Base-by-base conservation (phyloP, 768 basidiomycete genomes). In the Suillus spraguei region DNA sequence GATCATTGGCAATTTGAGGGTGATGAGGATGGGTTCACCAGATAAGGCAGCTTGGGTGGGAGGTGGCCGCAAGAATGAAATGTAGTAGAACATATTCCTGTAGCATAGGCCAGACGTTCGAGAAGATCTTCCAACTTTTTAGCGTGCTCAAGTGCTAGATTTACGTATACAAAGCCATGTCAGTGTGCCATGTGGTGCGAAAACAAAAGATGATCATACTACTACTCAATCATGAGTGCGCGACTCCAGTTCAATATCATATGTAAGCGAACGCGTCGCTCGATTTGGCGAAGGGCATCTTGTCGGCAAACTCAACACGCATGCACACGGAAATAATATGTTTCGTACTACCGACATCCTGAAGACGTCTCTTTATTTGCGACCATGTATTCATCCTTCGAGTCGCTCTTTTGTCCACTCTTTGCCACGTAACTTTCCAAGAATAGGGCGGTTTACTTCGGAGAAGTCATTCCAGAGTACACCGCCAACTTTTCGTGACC, bases 51-150 rank as follows among this genome's bases (percentile, higher is more conserved):
- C 79, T 58, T 83, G 82, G 4, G 77, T 67, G 4, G 94, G 92
- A 4, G 94, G 95, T 13, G 95, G 93, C 52, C 93, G 89, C 17
- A 96, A 85, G 73, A 96, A 96, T 33, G 92, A 95, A 47, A 96
- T 73, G 77, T 96, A 97, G 81, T 82, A 92, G 77, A 90, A 94
- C 94, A 49, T 49, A 14, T 49, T 49, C 3, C 38, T 58, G 17
- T n/a, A 10, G 17, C 10, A 58, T 56, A 39, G 24, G 38, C 17
- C 17, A 28, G 55, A 28, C 17, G 8, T 9, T 14, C 36, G 24
- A 56, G 16, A 55, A 1, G 5, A 53, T 10, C n/a, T 53, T 10
- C 33, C 52, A 33, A 22, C 36, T 14, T 36, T 35, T 55, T 55
- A n/a, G 4, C 6, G 38, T 41, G 24, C 20, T 10, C 38, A 28